These are phyloP conservation scores for Hebeloma cylindrosporum DNA, from an alignment of 768 basidiomycete genomes.

Conservation along the genomic window DNA sequence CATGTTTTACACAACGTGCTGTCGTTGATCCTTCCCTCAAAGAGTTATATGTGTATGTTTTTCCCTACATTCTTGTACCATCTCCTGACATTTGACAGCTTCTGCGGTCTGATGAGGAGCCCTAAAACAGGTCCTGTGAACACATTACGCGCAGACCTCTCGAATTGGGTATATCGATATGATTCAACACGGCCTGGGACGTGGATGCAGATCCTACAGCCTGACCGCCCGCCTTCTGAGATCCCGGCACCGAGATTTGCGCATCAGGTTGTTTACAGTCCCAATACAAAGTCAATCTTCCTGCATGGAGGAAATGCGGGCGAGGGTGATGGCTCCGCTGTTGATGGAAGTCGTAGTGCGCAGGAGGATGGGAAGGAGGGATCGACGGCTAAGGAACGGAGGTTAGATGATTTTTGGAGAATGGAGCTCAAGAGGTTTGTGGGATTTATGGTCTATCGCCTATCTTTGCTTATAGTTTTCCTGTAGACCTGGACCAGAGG, in stretches of 20 bases:
- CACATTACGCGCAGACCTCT: conserved; percentile 46
- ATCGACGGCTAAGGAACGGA: conserved; percentile 41
- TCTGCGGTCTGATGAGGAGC: conserved; percentile 58
- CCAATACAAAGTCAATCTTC: conserved; percentile 52
- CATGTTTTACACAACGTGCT: conserved; percentile 74
- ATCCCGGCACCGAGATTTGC: conserved; percentile 69
- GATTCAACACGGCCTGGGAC: conserved; percentile 54
- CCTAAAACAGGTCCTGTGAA: conserved; percentile 35
- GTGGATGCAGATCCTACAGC: conserved; percentile 61
- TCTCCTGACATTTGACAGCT: conserved; percentile 35
- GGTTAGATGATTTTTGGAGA: conserved; percentile 79
- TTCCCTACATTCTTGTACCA: background rate
- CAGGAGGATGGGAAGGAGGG: no score
- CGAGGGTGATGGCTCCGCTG: conserved; percentile 18
- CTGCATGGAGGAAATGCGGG: conserved; percentile 82
- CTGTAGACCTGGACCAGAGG: conserved; percentile 57
- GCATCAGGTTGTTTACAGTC: conserved; percentile 76
- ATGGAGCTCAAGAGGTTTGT: conserved; percentile 66
- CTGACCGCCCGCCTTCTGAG: conserved; percentile 25
- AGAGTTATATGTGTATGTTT: conserved; percentile 75
- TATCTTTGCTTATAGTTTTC: background rate
- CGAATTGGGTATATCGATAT: conserved; percentile 73
- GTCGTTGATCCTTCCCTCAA: conserved; percentile 60
- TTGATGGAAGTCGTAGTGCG: conserved; percentile 13
- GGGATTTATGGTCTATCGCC: background rate